Conservation (phyloP, 768 basidiomycete species). For the Roridomyces roridus region DNA sequence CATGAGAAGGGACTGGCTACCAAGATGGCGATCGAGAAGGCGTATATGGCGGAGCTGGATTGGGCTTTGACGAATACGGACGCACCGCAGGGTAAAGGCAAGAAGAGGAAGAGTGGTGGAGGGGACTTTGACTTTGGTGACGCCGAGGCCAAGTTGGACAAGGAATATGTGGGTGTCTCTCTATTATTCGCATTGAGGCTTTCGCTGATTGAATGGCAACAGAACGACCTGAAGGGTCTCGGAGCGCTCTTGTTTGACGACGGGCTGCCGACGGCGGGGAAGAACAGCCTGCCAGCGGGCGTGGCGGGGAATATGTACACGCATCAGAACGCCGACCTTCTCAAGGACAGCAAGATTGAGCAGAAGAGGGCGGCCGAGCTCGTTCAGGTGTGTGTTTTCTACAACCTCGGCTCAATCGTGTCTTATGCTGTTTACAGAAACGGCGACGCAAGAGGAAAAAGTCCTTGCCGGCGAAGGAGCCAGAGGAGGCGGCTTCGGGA, state of each 20-base stretch:
- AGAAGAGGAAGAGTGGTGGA: slow-evolving; percentile 32
- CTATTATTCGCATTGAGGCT: background rate
- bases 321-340: slow-evolving; percentile 75
- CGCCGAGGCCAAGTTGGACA: slow-evolving; percentile 51
- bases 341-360: slow-evolving; percentile 72
- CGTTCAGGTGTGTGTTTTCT: slow-evolving; percentile 60
- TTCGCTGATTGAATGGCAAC: background rate
- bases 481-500: background rate
- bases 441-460: slow-evolving; percentile 33
- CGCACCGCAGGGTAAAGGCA: slow-evolving; percentile 42
- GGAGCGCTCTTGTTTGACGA: slow-evolving; percentile 76
- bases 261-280: slow-evolving; percentile 35
- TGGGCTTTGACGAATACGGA: slow-evolving; percentile 80
- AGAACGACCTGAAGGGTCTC: slow-evolving; percentile 66
- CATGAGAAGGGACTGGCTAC: slow-evolving; percentile 75
- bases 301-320: slow-evolving; percentile 70
- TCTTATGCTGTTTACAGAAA: slow-evolving; percentile 32
- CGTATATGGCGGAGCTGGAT: slow-evolving; percentile 74
- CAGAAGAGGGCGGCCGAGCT: slow-evolving; percentile 63
- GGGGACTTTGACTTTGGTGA: slow-evolving; percentile 47
- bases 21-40: slow-evolving; percentile 83
- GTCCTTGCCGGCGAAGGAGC: background rate
- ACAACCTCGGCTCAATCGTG: too few relatives aligned
- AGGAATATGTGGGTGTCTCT: slow-evolving; percentile 41
- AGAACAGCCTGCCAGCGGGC: slow-evolving; percentile 57